Base-by-base conservation (phyloP, 2,329 filamentous ascomycete genomes). In the Esteya vermicola region DNA sequence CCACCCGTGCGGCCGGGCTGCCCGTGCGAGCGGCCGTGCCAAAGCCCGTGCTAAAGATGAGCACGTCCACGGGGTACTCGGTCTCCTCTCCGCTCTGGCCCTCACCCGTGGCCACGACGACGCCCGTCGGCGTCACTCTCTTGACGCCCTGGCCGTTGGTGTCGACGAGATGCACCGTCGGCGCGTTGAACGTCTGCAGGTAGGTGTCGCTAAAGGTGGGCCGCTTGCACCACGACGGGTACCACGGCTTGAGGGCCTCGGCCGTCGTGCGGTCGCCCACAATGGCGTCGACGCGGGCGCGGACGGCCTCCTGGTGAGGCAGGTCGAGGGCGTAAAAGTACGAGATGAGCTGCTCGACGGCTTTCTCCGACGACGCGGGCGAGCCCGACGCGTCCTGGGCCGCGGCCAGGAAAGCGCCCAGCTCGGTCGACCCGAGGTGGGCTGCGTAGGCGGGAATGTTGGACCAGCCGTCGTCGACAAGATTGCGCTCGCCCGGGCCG, bases 151-250 rank as follows among this genome's bases (percentile, higher is more conserved):
- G 60, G 5, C 68, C 71, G 23, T 69, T 54, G 0, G 73, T 79
- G 50, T 81, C 72, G 14, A 81, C 59, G 0, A 81, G 65, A 6
- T 63, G 61, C 4, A 81, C 75, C 47, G 75, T 68, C 0, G 62
- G 54, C 23, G 50, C 51, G 54, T 81, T 81, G 63, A 80, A 81
- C 0, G 66, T 48, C 3, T 60, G 50, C 0, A 80, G 62, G 48
- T 75, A 79, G 6, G 66, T 62, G 48, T 79, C 71, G 53, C 72
- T 71, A 54, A 78, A 79, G 31, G 61, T 67, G 0, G 75, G 74
- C 0, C 76, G 65, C 52, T 81, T 81, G 59, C 76, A 81, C 65
- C 69, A 77, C 0, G 56, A 55, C 0, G 69, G 64, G 49, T 79
- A 81, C 69, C 70, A 77, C 0, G 72, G 59, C 50, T 74, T 71